Percentiles rank a stretch among this genome's conserved stretches.
phyloP scores from a whole-genome alignment of 2,329 filamentous ascomycete species.

The Exophiala sideris region DNA sequence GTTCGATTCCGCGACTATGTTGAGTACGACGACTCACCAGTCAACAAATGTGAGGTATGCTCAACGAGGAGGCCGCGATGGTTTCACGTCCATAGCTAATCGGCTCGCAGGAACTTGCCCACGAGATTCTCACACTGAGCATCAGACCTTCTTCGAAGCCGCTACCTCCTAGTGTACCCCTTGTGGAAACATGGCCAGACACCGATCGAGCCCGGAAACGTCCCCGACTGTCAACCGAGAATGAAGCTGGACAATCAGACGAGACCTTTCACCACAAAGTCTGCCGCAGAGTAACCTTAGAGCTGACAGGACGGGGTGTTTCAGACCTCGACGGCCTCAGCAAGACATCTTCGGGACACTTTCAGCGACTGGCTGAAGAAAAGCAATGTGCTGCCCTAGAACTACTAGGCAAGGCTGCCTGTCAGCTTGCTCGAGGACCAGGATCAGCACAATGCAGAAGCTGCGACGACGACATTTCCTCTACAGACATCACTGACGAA shows the following conservation, averaged over 20 bases:
- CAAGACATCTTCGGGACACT: conserved; percentile 45
- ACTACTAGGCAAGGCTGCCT: conserved; percentile 56
- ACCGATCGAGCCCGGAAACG: conserved; percentile 35
- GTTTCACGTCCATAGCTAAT: background rate
- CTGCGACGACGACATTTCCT: conserved; percentile 37
- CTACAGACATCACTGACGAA: conserved; percentile 12
- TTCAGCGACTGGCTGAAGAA: conserved; percentile 43
- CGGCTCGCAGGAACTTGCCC: conserved; percentile 3
- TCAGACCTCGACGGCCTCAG: conserved; percentile 41
- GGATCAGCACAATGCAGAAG: conserved; percentile 29
- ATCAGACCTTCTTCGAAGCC: background rate
- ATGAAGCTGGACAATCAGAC: conserved; percentile 28
- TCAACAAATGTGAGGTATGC: conserved; percentile 9
- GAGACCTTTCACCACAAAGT: conserved; percentile 31
- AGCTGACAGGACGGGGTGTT: conserved; percentile 36
- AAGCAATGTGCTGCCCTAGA: conserved; percentile 54
- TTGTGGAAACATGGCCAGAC: conserved; percentile 16
- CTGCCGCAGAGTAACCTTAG: conserved; percentile 31
- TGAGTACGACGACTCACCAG: conserved; percentile 6
- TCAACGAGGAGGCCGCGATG: background rate
- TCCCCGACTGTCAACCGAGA: conserved; percentile 34
- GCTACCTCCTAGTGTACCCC: conserved; percentile 1
- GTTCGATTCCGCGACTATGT: conserved; percentile 7
- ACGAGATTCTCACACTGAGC: conserved; percentile 12
- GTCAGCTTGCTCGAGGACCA: conserved; percentile 37